Evolutionary conservation across 192 early-diverging fungal genomes (phyloP).

Genomic region (Coemansia sp.): DNA sequence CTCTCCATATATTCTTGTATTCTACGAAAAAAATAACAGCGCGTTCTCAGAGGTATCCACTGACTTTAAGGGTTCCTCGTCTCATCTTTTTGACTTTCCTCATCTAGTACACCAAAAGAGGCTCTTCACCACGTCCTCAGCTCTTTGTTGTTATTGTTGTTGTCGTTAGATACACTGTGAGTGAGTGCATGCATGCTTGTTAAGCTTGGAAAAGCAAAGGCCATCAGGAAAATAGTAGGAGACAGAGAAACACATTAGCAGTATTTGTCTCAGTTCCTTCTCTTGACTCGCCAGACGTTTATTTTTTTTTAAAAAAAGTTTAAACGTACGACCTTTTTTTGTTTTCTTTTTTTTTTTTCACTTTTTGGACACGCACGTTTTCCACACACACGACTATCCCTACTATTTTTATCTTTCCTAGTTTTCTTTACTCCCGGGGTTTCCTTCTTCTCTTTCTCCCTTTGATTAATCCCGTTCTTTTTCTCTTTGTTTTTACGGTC

Average conservation of each 20-base stretch:
- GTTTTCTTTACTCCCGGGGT: neutral
- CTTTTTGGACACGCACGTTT: neutral
- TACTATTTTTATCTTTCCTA: neutral
- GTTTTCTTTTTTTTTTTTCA: neutral
- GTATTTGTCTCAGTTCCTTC: conserved; percentile 7
- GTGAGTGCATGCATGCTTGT: neutral
- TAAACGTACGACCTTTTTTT: neutral
- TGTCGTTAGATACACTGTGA: neutral
- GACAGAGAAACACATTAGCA: conserved; percentile 11
- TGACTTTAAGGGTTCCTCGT: neutral
- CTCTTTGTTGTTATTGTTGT: neutral
- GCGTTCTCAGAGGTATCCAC: neutral
- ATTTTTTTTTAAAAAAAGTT: neutral
- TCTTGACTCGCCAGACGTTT: neutral
- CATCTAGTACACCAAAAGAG: neutral
- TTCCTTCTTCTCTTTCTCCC: neutral
- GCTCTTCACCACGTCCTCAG: neutral
- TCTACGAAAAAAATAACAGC: neutral
- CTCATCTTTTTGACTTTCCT: neutral
- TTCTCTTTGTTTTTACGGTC: neutral
- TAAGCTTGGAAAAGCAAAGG: neutral
- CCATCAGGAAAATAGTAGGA: neutral
- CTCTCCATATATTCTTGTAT: neutral
- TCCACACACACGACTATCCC: conserved; percentile 1
- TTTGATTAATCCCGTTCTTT: neutral